These are phyloP conservation scores for Lentinus brumalis DNA, from an alignment of 768 basidiomycete species.

Conservation along the genomic window DNA sequence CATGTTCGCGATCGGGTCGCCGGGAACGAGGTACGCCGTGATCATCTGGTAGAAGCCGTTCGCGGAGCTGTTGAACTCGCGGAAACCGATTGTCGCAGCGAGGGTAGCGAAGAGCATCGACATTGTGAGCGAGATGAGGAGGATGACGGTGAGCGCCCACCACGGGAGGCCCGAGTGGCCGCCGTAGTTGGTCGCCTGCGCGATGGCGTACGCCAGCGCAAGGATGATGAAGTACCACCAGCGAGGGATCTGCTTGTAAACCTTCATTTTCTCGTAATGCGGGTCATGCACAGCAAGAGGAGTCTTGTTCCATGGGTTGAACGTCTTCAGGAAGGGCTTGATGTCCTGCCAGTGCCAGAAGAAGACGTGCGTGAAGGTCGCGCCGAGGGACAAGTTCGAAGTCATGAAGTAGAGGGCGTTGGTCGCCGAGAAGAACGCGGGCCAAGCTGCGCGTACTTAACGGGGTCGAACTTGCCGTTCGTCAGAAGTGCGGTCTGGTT, in stretches of 20 bases:
- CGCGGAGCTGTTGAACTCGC: slow-evolving; percentile 29
- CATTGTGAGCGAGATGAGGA: slow-evolving; percentile 53
- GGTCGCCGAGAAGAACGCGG: slow-evolving; percentile 40
- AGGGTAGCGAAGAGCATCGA: slow-evolving; percentile 62
- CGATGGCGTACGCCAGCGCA: slow-evolving; percentile 47
- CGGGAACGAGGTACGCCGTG: slow-evolving; percentile 33
- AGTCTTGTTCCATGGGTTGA: slow-evolving; percentile 38
- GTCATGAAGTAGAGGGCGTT: slow-evolving; percentile 38
- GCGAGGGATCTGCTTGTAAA: slow-evolving; percentile 45
- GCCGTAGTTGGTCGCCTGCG: slow-evolving; percentile 49
- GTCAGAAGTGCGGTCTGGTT: slow-evolving; percentile 55
- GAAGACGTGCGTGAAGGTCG: slow-evolving; percentile 36
- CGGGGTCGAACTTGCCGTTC: slow-evolving; percentile 31
- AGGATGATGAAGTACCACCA: slow-evolving; percentile 55
- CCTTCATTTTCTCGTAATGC: slow-evolving; percentile 60
- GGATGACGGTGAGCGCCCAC: slow-evolving; percentile 50
- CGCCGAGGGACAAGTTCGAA: slow-evolving; percentile 37
- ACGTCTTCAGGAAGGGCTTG: slow-evolving; percentile 34
- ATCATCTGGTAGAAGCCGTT: slow-evolving; percentile 34
- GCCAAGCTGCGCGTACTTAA: slow-evolving; percentile 29
- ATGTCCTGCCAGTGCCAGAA: slow-evolving; percentile 41
- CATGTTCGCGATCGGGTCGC: slow-evolving; percentile 33
- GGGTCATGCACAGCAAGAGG: slow-evolving; percentile 38
- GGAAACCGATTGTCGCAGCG: slow-evolving; percentile 33
- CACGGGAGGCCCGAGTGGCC: slow-evolving; percentile 58